Percentiles rank a stretch among this genome's conserved stretches.
These are phyloP conservation scores for Gynochthodes officinalis DNA, from an alignment of 257 asterid species.

Conservation along the genomic window DNA sequence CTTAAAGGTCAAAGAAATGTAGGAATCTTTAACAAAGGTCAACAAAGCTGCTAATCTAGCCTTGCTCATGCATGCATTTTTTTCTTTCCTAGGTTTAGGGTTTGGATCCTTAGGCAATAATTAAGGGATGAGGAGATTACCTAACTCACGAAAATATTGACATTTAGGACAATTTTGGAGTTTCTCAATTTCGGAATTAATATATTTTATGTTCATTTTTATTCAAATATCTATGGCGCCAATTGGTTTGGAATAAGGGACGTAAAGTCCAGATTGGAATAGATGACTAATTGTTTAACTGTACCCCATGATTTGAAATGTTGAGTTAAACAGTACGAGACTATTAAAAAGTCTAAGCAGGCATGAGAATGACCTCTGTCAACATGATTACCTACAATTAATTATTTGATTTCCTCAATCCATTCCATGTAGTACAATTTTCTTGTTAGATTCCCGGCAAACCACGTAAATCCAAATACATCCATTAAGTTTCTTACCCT, in stretches of 20 bases:
- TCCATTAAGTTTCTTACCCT: too few relatives aligned
- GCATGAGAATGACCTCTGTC: neutral
- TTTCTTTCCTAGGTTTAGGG: conserved; percentile 8
- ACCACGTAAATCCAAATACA: too few relatives aligned
- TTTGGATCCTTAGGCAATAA: conserved; percentile 2
- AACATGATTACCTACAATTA: neutral
- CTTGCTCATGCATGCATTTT: conserved; percentile 14
- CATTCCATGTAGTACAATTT: neutral
- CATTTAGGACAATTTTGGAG: conserved; percentile 8
- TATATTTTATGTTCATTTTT: too few relatives aligned
- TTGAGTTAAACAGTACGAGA: neutral
- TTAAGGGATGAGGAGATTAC: neutral
- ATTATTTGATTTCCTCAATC: neutral
- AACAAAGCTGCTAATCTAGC: conserved; percentile 1
- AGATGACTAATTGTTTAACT: neutral
- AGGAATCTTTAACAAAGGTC: conserved; percentile 21
- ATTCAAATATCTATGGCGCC: too few relatives aligned
- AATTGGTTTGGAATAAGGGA: neutral
- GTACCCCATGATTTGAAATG: neutral
- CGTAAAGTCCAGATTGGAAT: neutral
- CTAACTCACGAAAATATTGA: neutral
- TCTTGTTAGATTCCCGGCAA: too few relatives aligned
- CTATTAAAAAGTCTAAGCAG: too few relatives aligned
- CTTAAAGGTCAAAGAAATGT: conserved; percentile 3
- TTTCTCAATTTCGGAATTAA: neutral